phyloP scores from a whole-genome alignment of 352 stramenopile species.

The Phytophthora sansomeana region DNA sequence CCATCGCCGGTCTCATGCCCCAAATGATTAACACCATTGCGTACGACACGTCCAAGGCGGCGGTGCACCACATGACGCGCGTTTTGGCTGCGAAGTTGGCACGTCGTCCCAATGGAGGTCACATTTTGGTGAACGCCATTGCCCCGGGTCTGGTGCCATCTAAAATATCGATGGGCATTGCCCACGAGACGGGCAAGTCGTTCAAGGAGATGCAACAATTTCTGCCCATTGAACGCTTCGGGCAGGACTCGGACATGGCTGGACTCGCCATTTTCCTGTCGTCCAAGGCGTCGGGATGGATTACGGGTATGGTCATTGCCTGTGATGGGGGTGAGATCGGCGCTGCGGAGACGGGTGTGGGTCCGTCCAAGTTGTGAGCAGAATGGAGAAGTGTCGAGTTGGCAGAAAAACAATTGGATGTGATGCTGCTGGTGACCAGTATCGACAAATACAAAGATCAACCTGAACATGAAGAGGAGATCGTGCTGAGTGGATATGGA shows the following conservation, averaged over 20 bases:
- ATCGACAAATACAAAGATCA: not conserved
- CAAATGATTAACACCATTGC: constrained; percentile 89
- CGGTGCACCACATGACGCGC: constrained; percentile 92
- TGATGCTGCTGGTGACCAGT: not conserved
- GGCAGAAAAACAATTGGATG: too few species aligned
- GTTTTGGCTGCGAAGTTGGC: constrained; percentile 91
- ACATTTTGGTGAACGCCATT: constrained; percentile 95
- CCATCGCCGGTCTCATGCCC: constrained; percentile 74
- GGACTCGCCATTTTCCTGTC: constrained; percentile 94
- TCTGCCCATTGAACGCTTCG: constrained; percentile 87
- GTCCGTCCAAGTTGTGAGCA: constrained; percentile 32
- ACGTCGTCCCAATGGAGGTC: constrained; percentile 61
- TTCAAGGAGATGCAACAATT: not conserved
- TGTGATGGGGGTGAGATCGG: constrained; percentile 90
- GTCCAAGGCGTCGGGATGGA: constrained; percentile 90
- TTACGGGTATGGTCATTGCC: constrained; percentile 92
- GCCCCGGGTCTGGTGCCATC: constrained; percentile 91
- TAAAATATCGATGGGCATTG: constrained; percentile 90
- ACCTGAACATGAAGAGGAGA: not conserved
- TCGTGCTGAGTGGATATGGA: constrained; percentile 1
- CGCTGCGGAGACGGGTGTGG: constrained; percentile 52
- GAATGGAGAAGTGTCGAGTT: not conserved
- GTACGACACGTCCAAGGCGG: constrained; percentile 95
- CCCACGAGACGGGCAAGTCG: constrained; percentile 40
- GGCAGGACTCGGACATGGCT: constrained; percentile 92